Evolutionary conservation across 768 basidiomycete species (phyloP).

Genomic region (Boletus subparvulus): DNA sequence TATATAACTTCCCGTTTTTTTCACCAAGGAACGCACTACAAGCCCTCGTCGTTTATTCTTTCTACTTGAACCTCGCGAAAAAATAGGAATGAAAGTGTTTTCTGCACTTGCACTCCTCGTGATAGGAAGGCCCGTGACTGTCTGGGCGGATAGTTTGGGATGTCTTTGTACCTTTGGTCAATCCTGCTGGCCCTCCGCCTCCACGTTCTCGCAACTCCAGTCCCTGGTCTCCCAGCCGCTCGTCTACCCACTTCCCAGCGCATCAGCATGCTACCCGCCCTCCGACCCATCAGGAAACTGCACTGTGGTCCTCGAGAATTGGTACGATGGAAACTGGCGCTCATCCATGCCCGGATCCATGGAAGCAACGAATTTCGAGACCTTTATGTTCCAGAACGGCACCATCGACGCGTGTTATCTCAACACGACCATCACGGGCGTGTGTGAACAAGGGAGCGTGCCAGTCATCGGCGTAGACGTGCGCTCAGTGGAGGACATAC

Average conservation of each 20-base stretch:
- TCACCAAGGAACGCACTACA: no score
- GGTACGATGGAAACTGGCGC: slow-evolving; percentile 41
- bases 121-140: neutral
- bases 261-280: slow-evolving; percentile 19
- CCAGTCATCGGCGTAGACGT: slow-evolving; percentile 28
- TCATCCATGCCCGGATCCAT: slow-evolving; percentile 41
- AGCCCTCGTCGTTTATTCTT: neutral
- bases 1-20: no score
- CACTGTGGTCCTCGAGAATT: slow-evolving; percentile 27
- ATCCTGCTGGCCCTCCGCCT: slow-evolving; percentile 19
- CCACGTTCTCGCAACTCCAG: slow-evolving; percentile 14
- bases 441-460: slow-evolving; percentile 26
- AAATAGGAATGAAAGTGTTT: neutral
- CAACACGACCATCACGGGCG: slow-evolving; percentile 31
- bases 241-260: slow-evolving; percentile 12
- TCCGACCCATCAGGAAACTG: slow-evolving; percentile 39
- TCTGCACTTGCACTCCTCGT: neutral
- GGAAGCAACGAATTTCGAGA: slow-evolving; percentile 37
- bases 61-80: no score
- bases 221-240: slow-evolving; percentile 17
- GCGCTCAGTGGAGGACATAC: slow-evolving; percentile 24
- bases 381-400: slow-evolving; percentile 40
- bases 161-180: slow-evolving; percentile 21
- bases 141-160: neutral
- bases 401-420: slow-evolving; percentile 39